Percentiles rank a stretch among this genome's conserved stretches.
Conservation (phyloP, 441 rosid genomes). For the Isatis lusitanica region DNA sequence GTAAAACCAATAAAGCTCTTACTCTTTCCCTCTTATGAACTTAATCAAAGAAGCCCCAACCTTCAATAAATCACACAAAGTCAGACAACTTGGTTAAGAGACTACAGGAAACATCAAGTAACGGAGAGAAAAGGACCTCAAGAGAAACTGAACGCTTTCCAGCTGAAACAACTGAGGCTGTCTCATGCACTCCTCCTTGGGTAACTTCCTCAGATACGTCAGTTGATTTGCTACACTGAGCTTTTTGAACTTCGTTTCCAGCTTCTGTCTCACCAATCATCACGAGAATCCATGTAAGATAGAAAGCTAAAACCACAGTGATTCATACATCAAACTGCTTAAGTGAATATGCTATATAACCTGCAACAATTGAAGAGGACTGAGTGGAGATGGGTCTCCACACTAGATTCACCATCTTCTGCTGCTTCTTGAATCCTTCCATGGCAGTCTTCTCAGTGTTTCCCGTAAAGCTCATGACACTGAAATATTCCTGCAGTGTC, state of each 20-base stretch:
- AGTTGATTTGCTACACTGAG: conserved; percentile 38
- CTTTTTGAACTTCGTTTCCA: conserved; percentile 37
- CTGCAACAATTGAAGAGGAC: conserved; percentile 39
- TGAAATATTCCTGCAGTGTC: conserved; percentile 36
- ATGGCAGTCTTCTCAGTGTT: conserved; percentile 24
- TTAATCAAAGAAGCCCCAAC: conserved; percentile 77
- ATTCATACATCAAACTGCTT: neutral
- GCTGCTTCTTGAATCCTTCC: conserved; percentile 41
- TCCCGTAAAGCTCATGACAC: conserved; percentile 38
- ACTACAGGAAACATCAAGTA: conserved; percentile 14
- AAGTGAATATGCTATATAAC: conserved; percentile 30
- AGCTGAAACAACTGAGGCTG: conserved; percentile 19
- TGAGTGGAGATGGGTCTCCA: conserved; percentile 65
- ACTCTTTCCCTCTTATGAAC: conserved; percentile 80
- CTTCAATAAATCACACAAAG: conserved; percentile 39
- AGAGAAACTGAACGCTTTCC: conserved; percentile 61
- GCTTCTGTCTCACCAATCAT: conserved; percentile 45
- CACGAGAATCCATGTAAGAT: conserved; percentile 3
- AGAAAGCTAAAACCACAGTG: neutral
- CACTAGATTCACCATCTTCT: conserved; percentile 37
- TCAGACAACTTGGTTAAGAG: neutral
- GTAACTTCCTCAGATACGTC: conserved; percentile 26
- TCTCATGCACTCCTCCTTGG: conserved; percentile 26
- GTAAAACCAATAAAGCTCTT: conserved; percentile 33
- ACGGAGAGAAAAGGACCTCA: conserved; percentile 41